Base-by-base conservation (phyloP, 805 yeast species). In the Kluyveromyces aestuarii region DNA sequence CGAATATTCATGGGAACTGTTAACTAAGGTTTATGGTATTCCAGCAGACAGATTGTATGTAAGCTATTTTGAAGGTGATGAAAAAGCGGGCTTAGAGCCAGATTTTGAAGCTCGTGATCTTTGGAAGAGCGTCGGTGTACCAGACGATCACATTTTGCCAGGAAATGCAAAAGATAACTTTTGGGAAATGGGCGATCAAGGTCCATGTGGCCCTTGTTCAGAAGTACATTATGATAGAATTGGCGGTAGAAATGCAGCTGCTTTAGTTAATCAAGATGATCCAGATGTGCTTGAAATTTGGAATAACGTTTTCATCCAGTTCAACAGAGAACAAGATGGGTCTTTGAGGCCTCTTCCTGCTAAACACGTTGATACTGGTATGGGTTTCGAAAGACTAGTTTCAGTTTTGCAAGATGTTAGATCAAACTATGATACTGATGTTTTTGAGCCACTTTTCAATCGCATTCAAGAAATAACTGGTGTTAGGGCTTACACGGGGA, bases 151-250 rank as follows among this genome's bases (percentile, higher is more conserved):
- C 66, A 91, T 93, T 58, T 73, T 93, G 56, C 96, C 96, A 18
- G 99, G 99, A 50, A 73, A 82, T 57, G 86, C 82, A 47, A 74
- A 81, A 63, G 99, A 93, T 68, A 93, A 93, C 72, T 93, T 93
- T 71, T 93, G 99, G 99, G 99, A 93, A 74, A 93, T 93, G 99
- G 99, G 99, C 61, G 99, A 95, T 64, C 98, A 91, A 74, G 99
- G 99, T 57, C 99, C 99, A 44, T 93, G 99, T 75, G 99, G 99
- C 54, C 99, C 99, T 46, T 95, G 99, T 72, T 85, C 96, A 21
- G 99, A 93, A 71, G 79, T 93, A 58, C 99, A 93, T 70, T 93
- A 88, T 68, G 99, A 93, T 70, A 82, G 99, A 72, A 89, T 93
- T 55, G 99, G 99, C 56, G 97, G 98, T 50, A 84, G 99, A 75